phyloP scores from a whole-genome alignment of 768 basidiomycete species.

The Podaxis pistillaris region DNA sequence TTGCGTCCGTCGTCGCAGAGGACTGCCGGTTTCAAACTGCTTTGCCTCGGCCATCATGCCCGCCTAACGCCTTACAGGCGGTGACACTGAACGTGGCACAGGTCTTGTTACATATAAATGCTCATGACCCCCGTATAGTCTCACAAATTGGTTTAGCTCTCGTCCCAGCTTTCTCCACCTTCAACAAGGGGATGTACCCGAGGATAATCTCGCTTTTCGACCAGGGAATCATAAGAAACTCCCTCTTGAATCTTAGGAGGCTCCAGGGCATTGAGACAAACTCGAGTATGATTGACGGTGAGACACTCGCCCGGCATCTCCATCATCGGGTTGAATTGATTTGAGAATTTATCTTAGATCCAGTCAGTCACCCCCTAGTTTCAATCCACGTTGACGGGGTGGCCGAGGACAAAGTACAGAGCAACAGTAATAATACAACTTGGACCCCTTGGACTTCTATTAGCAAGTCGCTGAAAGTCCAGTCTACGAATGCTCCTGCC shows the following conservation, averaged over 20 bases:
- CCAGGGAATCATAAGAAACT: slow-evolving; percentile 50
- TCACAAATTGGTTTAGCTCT: slow-evolving; percentile 65
- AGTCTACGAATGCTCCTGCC: slow-evolving; percentile 55
- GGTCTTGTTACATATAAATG: slow-evolving; percentile 56
- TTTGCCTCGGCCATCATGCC: slow-evolving; percentile 59
- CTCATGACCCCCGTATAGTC: slow-evolving; percentile 47
- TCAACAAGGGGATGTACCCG: slow-evolving; percentile 58
- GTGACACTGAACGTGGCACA: slow-evolving; percentile 70
- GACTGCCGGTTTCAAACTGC: slow-evolving; percentile 70
- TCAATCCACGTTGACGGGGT: slow-evolving; percentile 63
- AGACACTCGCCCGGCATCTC: neutral
- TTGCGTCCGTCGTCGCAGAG: slow-evolving; percentile 63
- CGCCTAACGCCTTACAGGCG: slow-evolving; percentile 76
- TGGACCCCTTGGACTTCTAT: slow-evolving; percentile 7
- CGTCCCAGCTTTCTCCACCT: slow-evolving; percentile 74
- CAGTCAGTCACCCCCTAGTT: slow-evolving; percentile 38
- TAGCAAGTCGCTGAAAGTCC: slow-evolving; percentile 25
- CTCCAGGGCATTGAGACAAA: slow-evolving; percentile 28
- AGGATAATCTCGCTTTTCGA: slow-evolving; percentile 72
- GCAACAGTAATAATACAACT: neutral
- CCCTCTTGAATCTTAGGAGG: slow-evolving; percentile 46
- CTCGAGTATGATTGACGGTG: slow-evolving; percentile 13
- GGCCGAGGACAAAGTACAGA: slow-evolving; percentile 23
- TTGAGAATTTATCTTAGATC: slow-evolving; percentile 11
- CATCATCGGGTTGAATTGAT: neutral